Percentiles rank a stretch among this genome's conserved stretches.
These are phyloP conservation scores for Podila clonocystis DNA, from an alignment of 192 early-diverging fungal genomes.

Conservation along the genomic window DNA sequence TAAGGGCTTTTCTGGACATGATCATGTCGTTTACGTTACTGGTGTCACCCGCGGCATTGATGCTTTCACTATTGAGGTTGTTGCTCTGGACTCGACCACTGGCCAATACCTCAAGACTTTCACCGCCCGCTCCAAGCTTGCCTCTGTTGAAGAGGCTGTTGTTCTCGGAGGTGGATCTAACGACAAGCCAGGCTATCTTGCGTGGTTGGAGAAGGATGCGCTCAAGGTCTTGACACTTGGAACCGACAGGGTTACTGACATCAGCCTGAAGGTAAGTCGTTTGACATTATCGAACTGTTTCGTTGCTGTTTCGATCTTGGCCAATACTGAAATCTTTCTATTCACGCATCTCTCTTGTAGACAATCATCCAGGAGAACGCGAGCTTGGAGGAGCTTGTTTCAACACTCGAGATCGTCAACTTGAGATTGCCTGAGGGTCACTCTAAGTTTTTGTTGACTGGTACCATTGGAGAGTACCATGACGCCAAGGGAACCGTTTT, in stretches of 20 bases:
- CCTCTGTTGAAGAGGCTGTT: conserved; percentile 22
- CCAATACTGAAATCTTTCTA: not conserved
- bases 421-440: conserved; percentile 27
- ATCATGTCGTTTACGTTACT: conserved; percentile 30
- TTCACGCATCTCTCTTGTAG: conserved; percentile 2
- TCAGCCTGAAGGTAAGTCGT: conserved; percentile 16
- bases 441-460: conserved; percentile 25
- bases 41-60: conserved; percentile 39
- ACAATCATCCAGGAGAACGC: conserved; percentile 6
- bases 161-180: conserved; percentile 42
- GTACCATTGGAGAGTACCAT: conserved; percentile 44
- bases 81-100: conserved; percentile 33
- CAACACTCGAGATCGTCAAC: conserved; percentile 24
- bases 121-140: conserved; percentile 33
- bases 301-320: not conserved
- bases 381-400: conserved; percentile 21
- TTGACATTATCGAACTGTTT: too few species aligned
- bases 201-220: conserved; percentile 46
- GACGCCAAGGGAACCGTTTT: conserved; percentile 30
- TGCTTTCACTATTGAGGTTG: conserved; percentile 33
- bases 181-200: conserved; percentile 39
- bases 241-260: conserved; percentile 20
- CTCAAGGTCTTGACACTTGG: conserved; percentile 50
- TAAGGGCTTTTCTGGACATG: conserved; percentile 25
- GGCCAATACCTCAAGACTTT: conserved; percentile 37